Base-by-base conservation (phyloP, 352 stramenopile genomes). In the Pythium brachiatum region DNA sequence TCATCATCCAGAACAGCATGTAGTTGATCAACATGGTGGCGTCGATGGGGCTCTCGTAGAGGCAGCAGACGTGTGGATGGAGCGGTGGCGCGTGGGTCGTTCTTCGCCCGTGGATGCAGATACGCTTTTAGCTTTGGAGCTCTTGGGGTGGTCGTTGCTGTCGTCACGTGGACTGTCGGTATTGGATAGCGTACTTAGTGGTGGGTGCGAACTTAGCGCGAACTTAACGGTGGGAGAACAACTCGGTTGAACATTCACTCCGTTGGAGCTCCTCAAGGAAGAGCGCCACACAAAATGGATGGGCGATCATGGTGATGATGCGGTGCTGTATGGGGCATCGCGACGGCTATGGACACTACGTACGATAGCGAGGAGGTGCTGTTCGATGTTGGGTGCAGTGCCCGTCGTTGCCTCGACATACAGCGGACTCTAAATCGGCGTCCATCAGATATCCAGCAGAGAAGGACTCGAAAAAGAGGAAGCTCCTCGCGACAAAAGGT, bases 21-120 rank as follows among this genome's bases (percentile, higher is more conserved):
- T 79, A 41, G 66, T 86, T 86, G 41, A 92, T 65, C 61, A 92
- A 51, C 80, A 90, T 89, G 20, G 38, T 64, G 48, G n/a, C n/a
- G n/a, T n/a, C n/a, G n/a, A n/a, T n/a, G n/a, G n/a, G n/a, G n/a
- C n/a, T n/a, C n/a, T n/a, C n/a, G n/a, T n/a, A n/a, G n/a, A n/a
- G n/a, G 26, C 20, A 16, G 31, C 16, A 23, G 11, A 25, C 44
- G 32, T n/a, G n/a, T 43, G 31, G 38, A 39, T 21, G 11, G 47
- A 36, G 57, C 39, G 39, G 26, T 32, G 29, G 47, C 13, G 57
- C 23, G 4, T 11, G 18, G 16, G 23, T 20, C 29, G 8, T 26
- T 31, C 5, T 29, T 52, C 20, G 5, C 9, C 5, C 20, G 16
- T n/a, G n/a, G n/a, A n/a, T n/a, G 36, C 36, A 39, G 34, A 39